Evolutionary conservation across 768 basidiomycete species (phyloP), one percentile per base, ranked within the genome.

Genomic region (Amanita fuliginea): DNA sequence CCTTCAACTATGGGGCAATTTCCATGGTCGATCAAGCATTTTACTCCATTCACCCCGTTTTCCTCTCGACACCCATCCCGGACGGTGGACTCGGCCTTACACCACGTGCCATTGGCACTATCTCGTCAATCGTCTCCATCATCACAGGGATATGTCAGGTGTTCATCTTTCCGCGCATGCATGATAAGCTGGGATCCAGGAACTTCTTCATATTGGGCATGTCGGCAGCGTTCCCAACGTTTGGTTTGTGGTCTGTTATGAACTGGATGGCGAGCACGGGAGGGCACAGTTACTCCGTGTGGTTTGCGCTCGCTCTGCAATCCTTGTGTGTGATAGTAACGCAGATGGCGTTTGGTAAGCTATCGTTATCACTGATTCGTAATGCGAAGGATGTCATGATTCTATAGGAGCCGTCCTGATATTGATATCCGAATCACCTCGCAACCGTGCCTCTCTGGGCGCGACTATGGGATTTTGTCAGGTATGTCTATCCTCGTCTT

Each of bases 41-140:
- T 53, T 73, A 73, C 41, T 73, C 78, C 7, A 59, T 86, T 11
- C 74, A 78, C 18, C 83, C 85, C 0, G 62, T 85, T 16, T 83
- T 83, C 62, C 71, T 75, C 52, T 74, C 81, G 9, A 85, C 80
- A 0, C 81, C 86, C 0, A 61, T 77, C 40, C 13, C 32, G 13
- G 11, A 32, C 13, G 32, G 32, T 32, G 32, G 32, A 13, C 32
- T 32, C 13, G 32, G 77, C 7, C 63, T 84, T 72, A 18, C 81
- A 11, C 41, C 41, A 42, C 41, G 83, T 2, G 64, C 72, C 7
- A 86, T 85, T 34, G 84, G 83, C 6, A 65, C 11, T 65, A 74
- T 81, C 46, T 64, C 83, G 7, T 69, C 73, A 2, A 42, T 64
- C 3, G 76, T 66, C 52, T 81, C 80, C 4, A 56, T 79, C 22